Evolutionary conservation across 2,329 filamentous ascomycete genomes (phyloP).

Genomic region (Cercospora sp.): DNA sequence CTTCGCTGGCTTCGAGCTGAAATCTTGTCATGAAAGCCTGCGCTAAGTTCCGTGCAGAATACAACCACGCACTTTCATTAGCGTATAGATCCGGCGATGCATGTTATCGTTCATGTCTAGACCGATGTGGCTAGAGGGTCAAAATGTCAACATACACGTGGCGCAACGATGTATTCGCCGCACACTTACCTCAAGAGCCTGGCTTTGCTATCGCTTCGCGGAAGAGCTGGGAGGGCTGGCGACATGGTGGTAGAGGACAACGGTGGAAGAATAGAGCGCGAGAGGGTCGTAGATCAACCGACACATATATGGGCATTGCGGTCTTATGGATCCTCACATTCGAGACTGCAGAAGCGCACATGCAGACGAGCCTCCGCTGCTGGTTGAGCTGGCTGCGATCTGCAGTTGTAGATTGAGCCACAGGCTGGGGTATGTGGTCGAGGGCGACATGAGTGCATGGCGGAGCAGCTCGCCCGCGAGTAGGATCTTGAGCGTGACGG

Average conservation of each 20-base stretch:
- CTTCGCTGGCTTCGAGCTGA: constrained; percentile 45
- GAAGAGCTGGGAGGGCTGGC: constrained; percentile 33
- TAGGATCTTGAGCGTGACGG: background rate
- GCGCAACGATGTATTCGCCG: background rate
- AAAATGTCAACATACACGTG: background rate
- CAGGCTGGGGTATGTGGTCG: background rate
- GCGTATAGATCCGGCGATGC: constrained; percentile 41
- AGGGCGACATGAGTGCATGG: constrained; percentile 1
- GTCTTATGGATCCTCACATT: background rate
- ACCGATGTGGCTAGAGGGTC: constrained; percentile 35
- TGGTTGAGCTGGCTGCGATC: constrained; percentile 4
- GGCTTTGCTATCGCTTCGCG: constrained; percentile 46
- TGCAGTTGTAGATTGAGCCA: background rate
- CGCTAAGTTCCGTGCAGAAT: background rate
- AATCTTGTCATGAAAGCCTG: background rate
- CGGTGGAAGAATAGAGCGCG: background rate
- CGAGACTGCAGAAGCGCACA: background rate
- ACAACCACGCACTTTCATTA: constrained; percentile 43
- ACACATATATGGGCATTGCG: background rate
- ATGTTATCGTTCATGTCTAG: constrained; percentile 39
- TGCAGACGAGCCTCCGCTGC: background rate
- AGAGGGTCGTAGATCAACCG: background rate
- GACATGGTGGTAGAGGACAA: constrained; percentile 22
- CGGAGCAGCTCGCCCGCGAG: background rate
- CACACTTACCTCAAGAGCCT: constrained; percentile 38